These are phyloP conservation scores for Malassezia obtusa DNA, from an alignment of 1,284 basidiomycete genomes.

Conservation along the genomic window DNA sequence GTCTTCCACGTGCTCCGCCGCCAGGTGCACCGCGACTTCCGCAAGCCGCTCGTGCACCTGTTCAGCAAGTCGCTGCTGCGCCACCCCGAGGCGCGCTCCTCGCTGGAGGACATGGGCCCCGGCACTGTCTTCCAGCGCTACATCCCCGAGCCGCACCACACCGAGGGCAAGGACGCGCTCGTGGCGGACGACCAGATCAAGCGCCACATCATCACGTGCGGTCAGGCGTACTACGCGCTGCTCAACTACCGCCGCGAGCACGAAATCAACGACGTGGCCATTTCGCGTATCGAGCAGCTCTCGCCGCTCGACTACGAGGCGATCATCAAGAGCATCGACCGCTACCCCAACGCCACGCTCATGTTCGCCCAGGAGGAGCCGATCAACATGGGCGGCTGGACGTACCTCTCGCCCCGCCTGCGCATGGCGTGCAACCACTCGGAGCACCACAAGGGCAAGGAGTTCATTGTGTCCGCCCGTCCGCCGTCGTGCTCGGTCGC, in stretches of 20 bases:
- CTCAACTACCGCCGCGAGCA: constrained; percentile 52
- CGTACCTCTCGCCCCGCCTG: constrained; percentile 73
- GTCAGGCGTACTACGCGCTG: constrained; percentile 87
- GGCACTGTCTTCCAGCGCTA: constrained; percentile 88
- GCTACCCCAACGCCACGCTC: constrained; percentile 85
- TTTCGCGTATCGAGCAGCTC: constrained; percentile 86
- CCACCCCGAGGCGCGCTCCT: constrained; percentile 80
- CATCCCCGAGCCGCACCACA: constrained; percentile 69
- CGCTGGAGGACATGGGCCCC: constrained; percentile 74
- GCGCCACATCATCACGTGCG: constrained; percentile 67
- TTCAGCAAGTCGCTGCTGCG: constrained; percentile 93
- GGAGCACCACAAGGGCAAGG: constrained; percentile 71
- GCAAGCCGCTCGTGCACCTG: constrained; percentile 61
- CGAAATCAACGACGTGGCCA: constrained; percentile 72
- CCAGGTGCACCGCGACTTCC: constrained; percentile 48
- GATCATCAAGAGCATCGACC: constrained; percentile 54
- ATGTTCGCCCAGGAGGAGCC: constrained; percentile 88
- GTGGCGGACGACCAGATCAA: constrained; percentile 75
- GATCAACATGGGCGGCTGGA: constrained; percentile 63
- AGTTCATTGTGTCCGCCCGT: constrained; percentile 38
- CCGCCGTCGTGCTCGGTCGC: constrained; percentile 55
- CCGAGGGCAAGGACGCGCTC: constrained; percentile 54
- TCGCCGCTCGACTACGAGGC: constrained; percentile 89
- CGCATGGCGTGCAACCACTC: constrained; percentile 40
- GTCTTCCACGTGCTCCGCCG: constrained; percentile 48